Conservation (phyloP, 2,329 filamentous ascomycete genomes). For the Alternaria angustiovoidea region DNA sequence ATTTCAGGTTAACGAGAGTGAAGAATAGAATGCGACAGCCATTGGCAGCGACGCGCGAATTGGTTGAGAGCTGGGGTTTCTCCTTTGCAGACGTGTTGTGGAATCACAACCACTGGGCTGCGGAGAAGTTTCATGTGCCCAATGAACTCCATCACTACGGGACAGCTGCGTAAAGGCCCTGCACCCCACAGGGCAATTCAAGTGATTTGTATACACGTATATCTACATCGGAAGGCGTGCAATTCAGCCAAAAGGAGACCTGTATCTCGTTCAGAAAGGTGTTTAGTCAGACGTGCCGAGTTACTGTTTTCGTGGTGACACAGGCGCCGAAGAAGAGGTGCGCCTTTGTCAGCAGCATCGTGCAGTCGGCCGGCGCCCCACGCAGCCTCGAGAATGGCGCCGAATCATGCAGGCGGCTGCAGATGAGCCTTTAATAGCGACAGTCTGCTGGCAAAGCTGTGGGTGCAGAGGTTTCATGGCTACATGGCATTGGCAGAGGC, state of each 20-base stretch:
- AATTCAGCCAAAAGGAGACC: neutral
- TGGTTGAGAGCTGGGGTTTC: neutral
- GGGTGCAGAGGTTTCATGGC: neutral
- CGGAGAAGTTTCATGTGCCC: slow-evolving; percentile 3
- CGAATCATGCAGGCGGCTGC: slow-evolving; percentile 2
- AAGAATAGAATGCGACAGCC: slow-evolving; percentile 1
- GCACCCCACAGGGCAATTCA: neutral
- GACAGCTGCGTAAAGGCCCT: neutral
- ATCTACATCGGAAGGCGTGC: neutral
- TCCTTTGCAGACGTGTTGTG: slow-evolving; percentile 4
- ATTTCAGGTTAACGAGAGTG: neutral
- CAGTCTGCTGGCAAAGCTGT: neutral
- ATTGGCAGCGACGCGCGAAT: neutral
- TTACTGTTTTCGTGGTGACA: neutral
- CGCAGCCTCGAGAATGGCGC: slow-evolving; percentile 6
- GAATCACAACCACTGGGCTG: slow-evolving; percentile 1
- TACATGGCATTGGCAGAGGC: neutral
- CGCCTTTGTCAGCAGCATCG: slow-evolving; percentile 19
- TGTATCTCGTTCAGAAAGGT: no score
- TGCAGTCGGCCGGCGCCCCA: slow-evolving; percentile 7
- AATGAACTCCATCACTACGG: neutral
- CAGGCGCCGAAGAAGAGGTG: neutral
- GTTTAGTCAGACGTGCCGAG: slow-evolving; percentile 6
- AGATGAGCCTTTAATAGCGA: neutral
- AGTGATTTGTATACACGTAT: neutral